Base-by-base conservation (phyloP, 139 green algal genomes). In the Asterochloris sp. region DNA sequence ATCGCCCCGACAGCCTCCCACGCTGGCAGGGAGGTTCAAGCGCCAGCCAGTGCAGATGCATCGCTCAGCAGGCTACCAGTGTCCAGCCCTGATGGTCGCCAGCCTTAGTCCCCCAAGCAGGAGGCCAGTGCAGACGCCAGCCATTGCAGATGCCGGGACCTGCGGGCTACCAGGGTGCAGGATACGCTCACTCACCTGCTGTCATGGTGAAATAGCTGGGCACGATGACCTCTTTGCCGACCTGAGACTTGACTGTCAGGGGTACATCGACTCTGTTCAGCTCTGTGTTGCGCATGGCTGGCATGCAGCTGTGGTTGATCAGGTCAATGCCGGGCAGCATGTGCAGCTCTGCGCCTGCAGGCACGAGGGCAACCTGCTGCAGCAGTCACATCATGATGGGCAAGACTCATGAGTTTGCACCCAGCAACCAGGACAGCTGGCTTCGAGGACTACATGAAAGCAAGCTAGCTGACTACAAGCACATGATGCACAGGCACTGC, bases 321-420 rank as follows among this genome's bases (percentile, higher is more conserved):
- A 94, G 93, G 86, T 95, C 92, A 1, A 95, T 94, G 62, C 74
- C 90, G 0, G 90, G 89, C 10, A 95, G 81, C 26, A 94, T 80
- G 79, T 89, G 93, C 81, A 95, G 87, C 66, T 90, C 83, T 11
- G 78, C 62, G 23, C 83, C 86, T 86, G 81, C 60, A 68, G 23
- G 47, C 19, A n/a, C 54, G 21, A 26, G 26, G 47, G 12, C 16
- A 64, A 47, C 6, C 74, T 64, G n/a, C 71, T 60, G 15, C n/a
- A 38, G n/a, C 14, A 21, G 4, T 54, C 38, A 54, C 38, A 54
- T 54, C 38, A 54, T 54, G 38, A 54, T 54, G 38, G 2, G n/a
- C 71, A 76, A 62, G 24, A 60, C 19, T 76, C n/a, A 29, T 60
- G 71, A 38, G 24, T 11, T 60, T 76, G 71, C 14, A 16, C 17